Percentiles rank a stretch among this genome's conserved stretches.
These are phyloP conservation scores for Hippophae gyantsensis DNA, from an alignment of 306 rosid genomes.

Conservation along the genomic window DNA sequence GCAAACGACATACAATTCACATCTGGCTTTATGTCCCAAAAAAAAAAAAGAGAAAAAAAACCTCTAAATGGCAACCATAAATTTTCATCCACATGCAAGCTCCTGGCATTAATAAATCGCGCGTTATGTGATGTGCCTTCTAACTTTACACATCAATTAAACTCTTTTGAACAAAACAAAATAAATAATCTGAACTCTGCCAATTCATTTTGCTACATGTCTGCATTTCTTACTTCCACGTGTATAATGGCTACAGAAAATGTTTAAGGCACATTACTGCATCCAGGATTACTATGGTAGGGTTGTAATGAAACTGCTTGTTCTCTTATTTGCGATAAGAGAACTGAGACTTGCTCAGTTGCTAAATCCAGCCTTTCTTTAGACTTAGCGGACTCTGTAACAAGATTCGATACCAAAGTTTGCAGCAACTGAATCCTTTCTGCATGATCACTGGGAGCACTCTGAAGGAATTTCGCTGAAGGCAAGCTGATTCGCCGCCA, in stretches of 20 bases:
- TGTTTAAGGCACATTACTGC: slow-evolving; percentile 5
- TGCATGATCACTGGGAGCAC: slow-evolving; percentile 42
- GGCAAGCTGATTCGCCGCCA: slow-evolving; percentile 80
- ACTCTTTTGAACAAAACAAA: no score
- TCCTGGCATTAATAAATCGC: no score
- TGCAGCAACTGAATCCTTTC: slow-evolving; percentile 73
- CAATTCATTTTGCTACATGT: no score
- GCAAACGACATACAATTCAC: no score
- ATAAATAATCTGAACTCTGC: no score
- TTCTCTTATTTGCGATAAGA: slow-evolving; percentile 65
- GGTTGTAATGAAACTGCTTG: slow-evolving; percentile 59
- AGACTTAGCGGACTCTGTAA: slow-evolving; percentile 81
- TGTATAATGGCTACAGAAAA: slow-evolving; percentile 10
- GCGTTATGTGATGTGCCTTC: no score
- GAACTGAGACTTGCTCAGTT: slow-evolving; percentile 63
- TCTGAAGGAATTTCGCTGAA: slow-evolving; percentile 50
- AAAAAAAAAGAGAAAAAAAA: no score
- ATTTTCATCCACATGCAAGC: no score
- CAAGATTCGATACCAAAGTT: slow-evolving; percentile 61
- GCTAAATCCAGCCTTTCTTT: slow-evolving; percentile 75
- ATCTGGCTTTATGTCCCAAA: no score
- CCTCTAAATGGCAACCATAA: no score
- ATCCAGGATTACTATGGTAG: slow-evolving; percentile 44
- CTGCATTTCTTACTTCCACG: neutral
- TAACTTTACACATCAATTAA: no score